phyloP scores from a whole-genome alignment of 2,329 filamentous ascomycete genomes.

The Pseudogymnoascus verrucosus region DNA sequence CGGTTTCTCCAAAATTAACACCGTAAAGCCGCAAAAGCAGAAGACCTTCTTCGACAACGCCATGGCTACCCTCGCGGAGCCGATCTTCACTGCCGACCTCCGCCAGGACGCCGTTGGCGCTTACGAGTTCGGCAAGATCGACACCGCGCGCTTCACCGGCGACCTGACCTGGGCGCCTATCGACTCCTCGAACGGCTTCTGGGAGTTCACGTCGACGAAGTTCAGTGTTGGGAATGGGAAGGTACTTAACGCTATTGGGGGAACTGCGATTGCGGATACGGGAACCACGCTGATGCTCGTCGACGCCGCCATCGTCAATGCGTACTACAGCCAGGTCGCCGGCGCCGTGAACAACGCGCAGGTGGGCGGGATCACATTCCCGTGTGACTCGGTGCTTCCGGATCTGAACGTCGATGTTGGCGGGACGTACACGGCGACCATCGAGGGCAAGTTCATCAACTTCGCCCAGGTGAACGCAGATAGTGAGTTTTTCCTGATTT shows the following conservation, averaged over 20 bases:
- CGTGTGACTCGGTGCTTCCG: constrained; percentile 29
- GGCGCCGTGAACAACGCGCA: constrained; percentile 29
- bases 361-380: constrained; percentile 32
- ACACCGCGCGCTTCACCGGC: constrained; percentile 45
- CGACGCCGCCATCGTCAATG: constrained; percentile 29
- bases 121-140: constrained; percentile 51
- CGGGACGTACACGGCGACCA: constrained; percentile 38
- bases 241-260: constrained; percentile 50
- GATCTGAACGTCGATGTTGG: constrained; percentile 32
- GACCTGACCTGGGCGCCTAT: constrained; percentile 43
- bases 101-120: constrained; percentile 38
- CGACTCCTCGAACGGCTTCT: constrained; percentile 44
- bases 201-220: constrained; percentile 46
- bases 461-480: constrained; percentile 43
- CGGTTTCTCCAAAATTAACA: constrained; percentile 34
- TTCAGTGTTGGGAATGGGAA: constrained; percentile 37
- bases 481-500: constrained; percentile 35
- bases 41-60: constrained; percentile 31
- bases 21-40: constrained; percentile 26
- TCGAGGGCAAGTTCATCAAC: constrained; percentile 37
- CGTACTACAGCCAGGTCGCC: constrained; percentile 33
- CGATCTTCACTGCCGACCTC: constrained; percentile 50
- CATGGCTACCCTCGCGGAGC: constrained; percentile 35
- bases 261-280: constrained; percentile 35
- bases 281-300: constrained; percentile 37